Evolutionary conservation across 225 moss, liverwort and hornwort genomes (phyloP), one percentile per base, ranked within the genome.

Genomic region (Physcomitrium patens): DNA sequence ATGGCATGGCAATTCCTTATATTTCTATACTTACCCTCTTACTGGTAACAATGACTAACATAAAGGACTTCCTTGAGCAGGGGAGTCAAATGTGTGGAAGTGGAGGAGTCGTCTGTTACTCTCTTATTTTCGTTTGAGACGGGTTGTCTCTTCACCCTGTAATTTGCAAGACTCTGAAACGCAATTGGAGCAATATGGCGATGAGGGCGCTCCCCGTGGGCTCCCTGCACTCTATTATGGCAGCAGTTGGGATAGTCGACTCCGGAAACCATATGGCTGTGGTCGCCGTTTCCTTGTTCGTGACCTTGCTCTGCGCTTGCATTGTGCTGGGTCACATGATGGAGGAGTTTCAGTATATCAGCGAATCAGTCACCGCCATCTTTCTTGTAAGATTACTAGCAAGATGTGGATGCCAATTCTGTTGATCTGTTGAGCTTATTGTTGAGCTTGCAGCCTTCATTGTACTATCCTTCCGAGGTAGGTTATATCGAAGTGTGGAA

Each of bases 291-390:
- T 70, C 91, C 12, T 79, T 93, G 27, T 93, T 93, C 44, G 93
- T 91, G 70, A 89, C 93, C 10, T 86, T 93, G 7, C 78, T 93
- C 8, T 93, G 93, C 26, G 89, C 89, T 12, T 93, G 93, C 82
- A 93, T 93, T 41, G 89, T 93, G 19, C 53, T 91, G 81, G 93
- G 93, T 18, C 93, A 93, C 79, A 83, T 93, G 24, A 68, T 88
- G 80, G 93, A 93, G 83, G 93, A 93, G 61, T 91, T 76, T 65
- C 83, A 86, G 42, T 93, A 87, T 87, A 80, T 93, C 77, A 93
- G 89, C 43, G 93, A 93, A 76, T 91, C 93, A n/a, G 86, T 91
- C 43, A 93, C 93, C 5, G 93, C 93, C 28, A 81, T 93, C 45
- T 68, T 89, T 19, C 86, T 91, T 51, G 84, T 84, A 69, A 84